Evolutionary conservation across 2,329 filamentous ascomycete genomes (phyloP).

Genomic region (Esteya vermicola): DNA sequence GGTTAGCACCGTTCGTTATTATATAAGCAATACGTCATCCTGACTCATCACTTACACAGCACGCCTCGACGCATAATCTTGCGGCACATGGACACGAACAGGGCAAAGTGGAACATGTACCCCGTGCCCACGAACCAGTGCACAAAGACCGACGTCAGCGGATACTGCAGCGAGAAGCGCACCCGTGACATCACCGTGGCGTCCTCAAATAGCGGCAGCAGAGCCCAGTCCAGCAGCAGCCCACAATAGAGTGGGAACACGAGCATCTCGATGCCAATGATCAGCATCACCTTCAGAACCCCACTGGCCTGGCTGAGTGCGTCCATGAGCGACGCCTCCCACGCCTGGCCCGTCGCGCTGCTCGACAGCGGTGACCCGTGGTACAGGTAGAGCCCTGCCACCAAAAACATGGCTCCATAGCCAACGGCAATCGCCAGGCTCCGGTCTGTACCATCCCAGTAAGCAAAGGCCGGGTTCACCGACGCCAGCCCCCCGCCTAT

Average conservation of each 20-base stretch:
- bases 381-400: conserved; percentile 68
- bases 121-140: conserved; percentile 98
- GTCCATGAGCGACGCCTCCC: conserved; percentile 70
- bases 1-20: neutral
- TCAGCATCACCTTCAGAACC: conserved; percentile 93
- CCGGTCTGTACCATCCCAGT: conserved; percentile 53
- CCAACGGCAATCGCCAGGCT: conserved; percentile 64
- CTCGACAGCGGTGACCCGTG: conserved; percentile 55
- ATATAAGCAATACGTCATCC: conserved; percentile 13
- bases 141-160: conserved; percentile 84
- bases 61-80: conserved; percentile 95
- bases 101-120: conserved; percentile 99
- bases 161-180: conserved; percentile 62
- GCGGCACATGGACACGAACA: conserved; percentile 97
- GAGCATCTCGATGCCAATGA: conserved; percentile 98
- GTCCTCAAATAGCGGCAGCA: conserved; percentile 77
- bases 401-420: conserved; percentile 60
- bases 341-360: conserved; percentile 39
- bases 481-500: conserved; percentile 15
- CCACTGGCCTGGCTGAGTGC: conserved; percentile 84
- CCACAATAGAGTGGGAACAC: conserved; percentile 94
- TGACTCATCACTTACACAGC: conserved; percentile 48
- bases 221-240: conserved; percentile 71
- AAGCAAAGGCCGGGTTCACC: conserved; percentile 44
- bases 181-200: conserved; percentile 66